Evolutionary conservation across 2,329 filamentous ascomycete species (phyloP).

Genomic region (Xylariaceae sp.): DNA sequence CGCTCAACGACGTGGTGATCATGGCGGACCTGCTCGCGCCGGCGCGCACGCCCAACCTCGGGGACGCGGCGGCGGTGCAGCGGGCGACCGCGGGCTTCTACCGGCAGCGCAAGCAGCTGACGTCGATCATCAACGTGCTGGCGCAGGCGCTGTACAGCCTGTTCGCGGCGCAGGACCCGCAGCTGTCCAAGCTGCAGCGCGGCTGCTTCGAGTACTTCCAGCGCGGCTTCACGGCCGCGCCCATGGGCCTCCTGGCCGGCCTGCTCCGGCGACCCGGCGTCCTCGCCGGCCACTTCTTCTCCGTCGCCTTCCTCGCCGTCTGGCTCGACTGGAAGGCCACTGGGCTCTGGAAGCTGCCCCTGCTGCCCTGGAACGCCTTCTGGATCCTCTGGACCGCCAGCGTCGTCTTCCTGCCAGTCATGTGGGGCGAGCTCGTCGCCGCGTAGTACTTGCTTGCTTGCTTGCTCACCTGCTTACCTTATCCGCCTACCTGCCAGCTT

Average conservation of each 20-base stretch:
- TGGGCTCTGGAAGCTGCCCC: constrained; percentile 61
- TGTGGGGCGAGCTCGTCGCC: constrained; percentile 66
- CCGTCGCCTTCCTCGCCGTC: constrained; percentile 85
- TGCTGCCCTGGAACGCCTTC: constrained; percentile 66
- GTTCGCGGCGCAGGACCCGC: constrained; percentile 75
- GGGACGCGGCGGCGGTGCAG: constrained; percentile 67
- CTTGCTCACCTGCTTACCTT: no score
- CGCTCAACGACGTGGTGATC: constrained; percentile 86
- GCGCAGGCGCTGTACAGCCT: constrained; percentile 90
- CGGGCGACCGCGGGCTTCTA: constrained; percentile 76
- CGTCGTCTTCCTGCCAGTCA: constrained; percentile 80
- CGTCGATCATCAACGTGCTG: constrained; percentile 94
- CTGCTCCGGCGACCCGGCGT: constrained; percentile 76
- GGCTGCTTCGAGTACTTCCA: constrained; percentile 96
- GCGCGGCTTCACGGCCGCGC: constrained; percentile 73
- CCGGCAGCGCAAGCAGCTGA: constrained; percentile 81
- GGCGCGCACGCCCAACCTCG: constrained; percentile 66
- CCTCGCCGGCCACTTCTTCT: constrained; percentile 92
- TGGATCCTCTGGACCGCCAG: constrained; percentile 80
- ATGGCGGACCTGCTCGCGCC: constrained; percentile 76
- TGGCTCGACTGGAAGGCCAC: constrained; percentile 63
- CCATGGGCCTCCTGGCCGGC: constrained; percentile 79
- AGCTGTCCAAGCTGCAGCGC: constrained; percentile 78
- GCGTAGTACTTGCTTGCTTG: no score
- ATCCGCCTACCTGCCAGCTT: no score